Conservation (phyloP, 495 filamentous ascomycete species). For the Aspergillus wentii region DNA sequence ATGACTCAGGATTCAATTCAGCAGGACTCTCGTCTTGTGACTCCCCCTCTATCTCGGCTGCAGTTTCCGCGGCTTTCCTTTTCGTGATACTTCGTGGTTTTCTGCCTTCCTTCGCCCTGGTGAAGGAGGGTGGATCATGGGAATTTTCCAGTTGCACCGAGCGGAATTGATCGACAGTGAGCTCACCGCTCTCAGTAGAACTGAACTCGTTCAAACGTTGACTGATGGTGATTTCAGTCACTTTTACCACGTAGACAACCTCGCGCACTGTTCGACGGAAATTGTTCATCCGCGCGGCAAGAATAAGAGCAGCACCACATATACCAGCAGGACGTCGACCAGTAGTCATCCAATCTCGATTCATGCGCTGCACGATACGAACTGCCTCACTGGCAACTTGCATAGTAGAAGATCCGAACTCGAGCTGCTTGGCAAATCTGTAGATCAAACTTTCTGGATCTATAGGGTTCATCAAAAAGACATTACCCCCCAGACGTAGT, state of each 20-base stretch:
- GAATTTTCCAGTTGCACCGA: constrained; percentile 58
- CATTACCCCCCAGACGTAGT: constrained; percentile 48
- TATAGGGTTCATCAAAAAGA: constrained; percentile 52
- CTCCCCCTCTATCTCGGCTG: constrained; percentile 40
- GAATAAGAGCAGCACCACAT: constrained; percentile 88
- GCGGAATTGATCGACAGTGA: constrained; percentile 86
- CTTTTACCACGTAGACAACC: constrained; percentile 93
- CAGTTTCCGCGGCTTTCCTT: constrained; percentile 41
- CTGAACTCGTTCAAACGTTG: constrained; percentile 88
- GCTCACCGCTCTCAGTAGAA: constrained; percentile 66
- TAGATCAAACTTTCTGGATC: constrained; percentile 82
- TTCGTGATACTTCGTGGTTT: constrained; percentile 32
- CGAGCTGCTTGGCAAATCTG: constrained; percentile 81
- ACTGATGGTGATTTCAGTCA: constrained; percentile 83
- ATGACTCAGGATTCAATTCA: too few species aligned
- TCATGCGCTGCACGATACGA: constrained; percentile 85
- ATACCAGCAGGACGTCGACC: constrained; percentile 91
- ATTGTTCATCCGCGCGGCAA: constrained; percentile 96
- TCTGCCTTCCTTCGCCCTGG: constrained; percentile 51
- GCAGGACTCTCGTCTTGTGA: constrained; percentile 10
- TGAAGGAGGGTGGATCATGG: constrained; percentile 80
- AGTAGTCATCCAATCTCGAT: constrained; percentile 89
- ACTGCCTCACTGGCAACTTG: constrained; percentile 82
- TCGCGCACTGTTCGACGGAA: constrained; percentile 87
- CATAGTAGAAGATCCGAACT: constrained; percentile 73